Evolutionary conservation across 441 rosid species (phyloP).

Genomic region (Raphanus hybrid): DNA sequence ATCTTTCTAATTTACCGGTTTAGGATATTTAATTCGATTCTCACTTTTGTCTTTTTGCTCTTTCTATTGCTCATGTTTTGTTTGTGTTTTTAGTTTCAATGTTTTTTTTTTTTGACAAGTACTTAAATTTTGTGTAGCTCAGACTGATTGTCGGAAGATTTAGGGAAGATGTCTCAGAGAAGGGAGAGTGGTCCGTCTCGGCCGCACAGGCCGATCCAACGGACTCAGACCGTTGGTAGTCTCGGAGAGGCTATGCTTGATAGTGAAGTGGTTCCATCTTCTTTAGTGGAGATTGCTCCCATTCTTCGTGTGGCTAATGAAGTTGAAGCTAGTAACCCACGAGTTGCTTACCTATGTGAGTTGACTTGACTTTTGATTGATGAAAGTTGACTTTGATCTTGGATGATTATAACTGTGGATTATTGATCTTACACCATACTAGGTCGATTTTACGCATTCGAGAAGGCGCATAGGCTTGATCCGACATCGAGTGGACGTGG

Average conservation of each 20-base stretch:
- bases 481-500: slow-evolving; percentile 87
- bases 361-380: background rate
- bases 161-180: slow-evolving; percentile 49
- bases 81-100: too few relatives aligned
- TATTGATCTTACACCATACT: background rate
- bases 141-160: background rate
- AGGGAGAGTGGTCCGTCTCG: slow-evolving; percentile 53
- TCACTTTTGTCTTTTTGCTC: too few relatives aligned
- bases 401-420: background rate
- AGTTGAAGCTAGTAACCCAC: slow-evolving; percentile 67
- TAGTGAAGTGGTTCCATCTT: slow-evolving; percentile 80
- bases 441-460: slow-evolving; percentile 82
- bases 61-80: too few relatives aligned
- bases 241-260: slow-evolving; percentile 67
- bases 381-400: background rate
- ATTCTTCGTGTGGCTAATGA: slow-evolving; percentile 89
- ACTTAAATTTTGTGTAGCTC: too few relatives aligned
- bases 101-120: too few relatives aligned
- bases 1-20: too few relatives aligned
- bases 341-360: slow-evolving; percentile 88
- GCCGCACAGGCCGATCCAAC: slow-evolving; percentile 59
- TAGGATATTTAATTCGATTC: too few relatives aligned
- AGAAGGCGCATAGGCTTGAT: slow-evolving; percentile 72
- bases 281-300: slow-evolving; percentile 78
- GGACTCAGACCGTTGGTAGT: slow-evolving; percentile 59